phyloP scores from a whole-genome alignment of 345 rosid genomes.

The Mangifera indica region DNA sequence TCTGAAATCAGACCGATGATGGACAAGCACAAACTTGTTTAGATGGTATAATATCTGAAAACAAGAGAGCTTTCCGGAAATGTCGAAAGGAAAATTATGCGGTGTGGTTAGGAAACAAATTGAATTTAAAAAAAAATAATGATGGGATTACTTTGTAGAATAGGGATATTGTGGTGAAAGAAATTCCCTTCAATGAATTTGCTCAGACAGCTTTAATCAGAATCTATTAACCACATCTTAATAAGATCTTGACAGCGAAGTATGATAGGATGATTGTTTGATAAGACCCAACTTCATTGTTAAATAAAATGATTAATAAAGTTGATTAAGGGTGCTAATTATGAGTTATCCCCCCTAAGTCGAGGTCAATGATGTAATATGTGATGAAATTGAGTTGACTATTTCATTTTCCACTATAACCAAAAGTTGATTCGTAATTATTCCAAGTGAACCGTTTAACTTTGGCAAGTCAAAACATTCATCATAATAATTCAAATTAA shows the following conservation, averaged over 20 bases:
- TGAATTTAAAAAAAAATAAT: no score
- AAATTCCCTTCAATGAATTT: conserved; percentile 14
- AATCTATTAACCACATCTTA: conserved; percentile 3
- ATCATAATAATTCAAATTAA: conserved; percentile 12
- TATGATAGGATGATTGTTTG: conserved; percentile 21
- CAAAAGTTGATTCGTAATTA: conserved; percentile 27
- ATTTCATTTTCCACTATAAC: conserved; percentile 32
- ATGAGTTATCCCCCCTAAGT: conserved; percentile 5
- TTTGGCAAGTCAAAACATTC: conserved; percentile 16
- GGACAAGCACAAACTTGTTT: no score
- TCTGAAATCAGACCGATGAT: no score
- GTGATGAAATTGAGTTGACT: conserved; percentile 36
- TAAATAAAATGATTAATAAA: conserved; percentile 15
- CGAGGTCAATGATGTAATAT: conserved; percentile 32
- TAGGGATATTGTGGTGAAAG: not conserved
- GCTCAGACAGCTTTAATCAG: conserved; percentile 14
- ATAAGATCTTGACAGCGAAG: conserved; percentile 9
- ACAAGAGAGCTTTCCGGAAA: no score
- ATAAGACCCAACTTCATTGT: conserved; percentile 18
- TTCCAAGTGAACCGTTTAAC: conserved; percentile 20
- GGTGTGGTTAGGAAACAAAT: no score
- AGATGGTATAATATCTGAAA: no score
- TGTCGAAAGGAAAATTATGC: no score
- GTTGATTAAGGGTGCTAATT: conserved; percentile 23
- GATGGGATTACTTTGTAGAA: not conserved